Percentiles rank a stretch among this genome's conserved stretches.
These are phyloP conservation scores for Arthroderma sp. DNA, from an alignment of 2,329 filamentous ascomycete genomes.

Conservation along the genomic window DNA sequence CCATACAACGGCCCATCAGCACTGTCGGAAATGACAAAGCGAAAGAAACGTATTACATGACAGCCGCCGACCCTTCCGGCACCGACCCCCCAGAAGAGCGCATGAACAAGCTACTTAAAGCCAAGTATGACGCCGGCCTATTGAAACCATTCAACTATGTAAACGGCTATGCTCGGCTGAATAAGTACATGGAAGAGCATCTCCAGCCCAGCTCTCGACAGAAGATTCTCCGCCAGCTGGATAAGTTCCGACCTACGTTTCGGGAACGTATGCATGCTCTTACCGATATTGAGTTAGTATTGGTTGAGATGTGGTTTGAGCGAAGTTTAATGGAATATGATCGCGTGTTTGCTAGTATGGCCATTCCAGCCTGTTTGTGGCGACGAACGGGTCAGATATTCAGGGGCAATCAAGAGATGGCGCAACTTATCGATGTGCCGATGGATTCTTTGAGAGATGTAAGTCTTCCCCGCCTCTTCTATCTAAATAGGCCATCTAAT, in stretches of 20 bases:
- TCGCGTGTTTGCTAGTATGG: slow-evolving; percentile 97
- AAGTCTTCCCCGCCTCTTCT: slow-evolving; percentile 31
- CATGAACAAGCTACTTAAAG: slow-evolving; percentile 85
- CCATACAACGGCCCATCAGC: slow-evolving; percentile 50
- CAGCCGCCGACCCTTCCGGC: slow-evolving; percentile 86
- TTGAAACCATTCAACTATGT: slow-evolving; percentile 98
- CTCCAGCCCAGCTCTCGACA: slow-evolving; percentile 72
- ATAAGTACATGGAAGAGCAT: slow-evolving; percentile 82
- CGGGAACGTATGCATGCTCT: slow-evolving; percentile 84
- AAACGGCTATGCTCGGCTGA: slow-evolving; percentile 81
- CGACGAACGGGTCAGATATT: slow-evolving; percentile 94
- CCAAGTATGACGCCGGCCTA: slow-evolving; percentile 91
- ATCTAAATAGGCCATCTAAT: slow-evolving; percentile 4
- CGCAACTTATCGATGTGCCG: slow-evolving; percentile 82
- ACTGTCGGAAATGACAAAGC: slow-evolving; percentile 54
- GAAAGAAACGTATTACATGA: slow-evolving; percentile 82
- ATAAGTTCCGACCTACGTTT: slow-evolving; percentile 90
- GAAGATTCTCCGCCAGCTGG: slow-evolving; percentile 81
- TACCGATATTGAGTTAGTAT: slow-evolving; percentile 85
- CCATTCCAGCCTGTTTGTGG: slow-evolving; percentile 96
- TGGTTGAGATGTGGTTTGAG: slow-evolving; percentile 99
- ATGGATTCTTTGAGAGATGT: slow-evolving; percentile 86
- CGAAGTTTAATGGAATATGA: slow-evolving; percentile 94
- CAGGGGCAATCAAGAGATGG: slow-evolving; percentile 96
- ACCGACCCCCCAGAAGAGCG: slow-evolving; percentile 79